A percentile compares a stretch with the other conserved stretches of the same genome.
phyloP scores from a whole-genome alignment of 768 basidiomycete species.

The Macrolepiota fuliginosa region DNA sequence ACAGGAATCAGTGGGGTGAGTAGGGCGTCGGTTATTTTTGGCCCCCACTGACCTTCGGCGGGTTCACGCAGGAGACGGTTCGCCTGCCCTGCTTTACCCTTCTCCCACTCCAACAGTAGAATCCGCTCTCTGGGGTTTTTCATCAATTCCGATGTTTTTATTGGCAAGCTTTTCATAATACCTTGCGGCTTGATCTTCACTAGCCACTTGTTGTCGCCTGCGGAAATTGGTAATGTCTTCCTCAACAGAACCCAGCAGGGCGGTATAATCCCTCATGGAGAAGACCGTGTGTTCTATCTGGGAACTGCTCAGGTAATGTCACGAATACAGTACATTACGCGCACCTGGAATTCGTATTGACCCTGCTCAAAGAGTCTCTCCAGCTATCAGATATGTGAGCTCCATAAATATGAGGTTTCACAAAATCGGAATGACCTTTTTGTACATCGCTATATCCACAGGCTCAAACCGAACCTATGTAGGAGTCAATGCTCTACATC shows the following conservation, averaged over 20 bases:
- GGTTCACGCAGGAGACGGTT: background rate
- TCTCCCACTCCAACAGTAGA: conserved; percentile 6
- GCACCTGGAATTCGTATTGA: conserved; percentile 48
- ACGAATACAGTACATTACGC: background rate
- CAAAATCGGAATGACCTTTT: conserved; percentile 32
- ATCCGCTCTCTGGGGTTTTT: conserved; percentile 28
- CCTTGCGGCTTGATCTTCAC: conserved; percentile 38
- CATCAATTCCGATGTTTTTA: conserved; percentile 39
- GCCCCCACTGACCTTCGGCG: background rate
- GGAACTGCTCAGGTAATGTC: conserved; percentile 8
- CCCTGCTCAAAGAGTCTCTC: conserved; percentile 53
- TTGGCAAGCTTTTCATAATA: conserved; percentile 23
- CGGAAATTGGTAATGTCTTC: conserved; percentile 42
- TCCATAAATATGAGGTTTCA: background rate
- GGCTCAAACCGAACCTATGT: conserved; percentile 49
- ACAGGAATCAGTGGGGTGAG: background rate
- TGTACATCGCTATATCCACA: conserved; percentile 45
- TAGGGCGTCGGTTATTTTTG: background rate
- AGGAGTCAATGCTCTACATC: background rate
- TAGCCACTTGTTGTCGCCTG: conserved; percentile 33
- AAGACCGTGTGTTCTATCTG: conserved; percentile 51
- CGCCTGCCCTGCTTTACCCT: background rate
- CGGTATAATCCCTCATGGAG: conserved; percentile 48
- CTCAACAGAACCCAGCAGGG: conserved; percentile 38
- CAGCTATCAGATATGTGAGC: conserved; percentile 30